Evolutionary conservation across 306 rosid genomes (phyloP).

Genomic region (Cajanus cajan): DNA sequence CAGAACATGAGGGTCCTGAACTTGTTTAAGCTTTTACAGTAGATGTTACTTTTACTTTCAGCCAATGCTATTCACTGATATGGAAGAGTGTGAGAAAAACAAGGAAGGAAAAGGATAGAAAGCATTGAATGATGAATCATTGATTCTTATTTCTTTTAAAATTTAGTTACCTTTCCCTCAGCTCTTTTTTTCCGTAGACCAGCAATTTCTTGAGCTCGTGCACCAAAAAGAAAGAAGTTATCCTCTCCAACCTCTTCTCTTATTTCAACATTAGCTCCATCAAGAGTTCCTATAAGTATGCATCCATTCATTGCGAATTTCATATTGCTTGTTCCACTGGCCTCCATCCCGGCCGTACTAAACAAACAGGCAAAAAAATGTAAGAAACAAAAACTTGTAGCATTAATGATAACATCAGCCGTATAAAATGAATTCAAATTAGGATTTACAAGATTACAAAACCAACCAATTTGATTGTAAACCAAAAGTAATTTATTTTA

Average conservation of each 20-base stretch:
- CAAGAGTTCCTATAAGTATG: constrained; percentile 81
- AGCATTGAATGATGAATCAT: background rate
- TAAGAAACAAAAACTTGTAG: background rate
- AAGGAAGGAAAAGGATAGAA: background rate
- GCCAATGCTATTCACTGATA: background rate
- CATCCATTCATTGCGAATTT: constrained; percentile 97
- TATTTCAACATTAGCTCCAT: constrained; percentile 96
- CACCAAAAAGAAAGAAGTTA: constrained; percentile 89
- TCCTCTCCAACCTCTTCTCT: constrained; percentile 93
- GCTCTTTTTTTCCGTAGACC: constrained; percentile 84
- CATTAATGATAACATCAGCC: background rate
- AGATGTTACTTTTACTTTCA: background rate
- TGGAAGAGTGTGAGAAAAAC: background rate
- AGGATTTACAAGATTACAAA: background rate
- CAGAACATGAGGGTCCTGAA: background rate
- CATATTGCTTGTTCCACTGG: constrained; percentile 99
- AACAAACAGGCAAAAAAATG: background rate
- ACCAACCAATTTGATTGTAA: background rate
- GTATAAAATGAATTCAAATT: background rate
- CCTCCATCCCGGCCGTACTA: constrained; percentile 99
- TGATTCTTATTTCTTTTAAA: background rate
- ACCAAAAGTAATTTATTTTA: background rate
- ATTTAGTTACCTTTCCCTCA: constrained; percentile 73
- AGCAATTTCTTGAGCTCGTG: constrained; percentile 77
- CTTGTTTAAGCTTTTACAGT: background rate